Evolutionary conservation across 2,329 filamentous ascomycete species (phyloP).

Genomic region (Monilinia laxa): DNA sequence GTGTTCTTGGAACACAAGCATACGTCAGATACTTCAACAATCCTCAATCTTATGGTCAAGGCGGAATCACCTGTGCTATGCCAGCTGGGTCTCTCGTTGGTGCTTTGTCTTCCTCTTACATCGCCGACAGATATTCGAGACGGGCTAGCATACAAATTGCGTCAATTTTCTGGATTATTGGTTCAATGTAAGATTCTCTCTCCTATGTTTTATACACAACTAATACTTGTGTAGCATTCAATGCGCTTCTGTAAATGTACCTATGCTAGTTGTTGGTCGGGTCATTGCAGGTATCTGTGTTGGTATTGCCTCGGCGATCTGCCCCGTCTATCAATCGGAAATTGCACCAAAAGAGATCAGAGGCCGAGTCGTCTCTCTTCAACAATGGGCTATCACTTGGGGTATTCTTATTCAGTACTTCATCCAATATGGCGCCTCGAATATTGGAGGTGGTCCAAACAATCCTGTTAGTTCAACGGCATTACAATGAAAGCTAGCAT

Average conservation of each 20-base stretch:
- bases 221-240: slow-evolving; percentile 50
- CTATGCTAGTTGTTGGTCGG: slow-evolving; percentile 70
- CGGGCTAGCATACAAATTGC: slow-evolving; percentile 49
- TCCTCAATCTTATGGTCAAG: slow-evolving; percentile 57
- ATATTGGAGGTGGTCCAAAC: slow-evolving; percentile 52
- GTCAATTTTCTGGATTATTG: slow-evolving; percentile 50
- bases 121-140: slow-evolving; percentile 54
- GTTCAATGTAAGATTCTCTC: slow-evolving; percentile 41
- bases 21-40: slow-evolving; percentile 74
- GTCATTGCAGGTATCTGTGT: slow-evolving; percentile 71
- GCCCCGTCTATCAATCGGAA: slow-evolving; percentile 67
- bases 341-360: slow-evolving; percentile 58
- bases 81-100: slow-evolving; percentile 69
- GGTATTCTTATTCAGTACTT: slow-evolving; percentile 67
- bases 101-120: slow-evolving; percentile 54
- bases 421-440: slow-evolving; percentile 62
- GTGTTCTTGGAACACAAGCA: slow-evolving; percentile 62
- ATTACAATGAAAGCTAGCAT: neutral
- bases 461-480: slow-evolving; percentile 42
- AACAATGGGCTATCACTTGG: slow-evolving; percentile 72
- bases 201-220: neutral
- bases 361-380: slow-evolving; percentile 61
- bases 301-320: slow-evolving; percentile 68
- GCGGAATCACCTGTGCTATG: slow-evolving; percentile 72
- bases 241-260: slow-evolving; percentile 60